Evolutionary conservation across 805 yeast species (phyloP), one percentile per base, ranked within the genome.

Genomic region (Lachancea mirantina): DNA sequence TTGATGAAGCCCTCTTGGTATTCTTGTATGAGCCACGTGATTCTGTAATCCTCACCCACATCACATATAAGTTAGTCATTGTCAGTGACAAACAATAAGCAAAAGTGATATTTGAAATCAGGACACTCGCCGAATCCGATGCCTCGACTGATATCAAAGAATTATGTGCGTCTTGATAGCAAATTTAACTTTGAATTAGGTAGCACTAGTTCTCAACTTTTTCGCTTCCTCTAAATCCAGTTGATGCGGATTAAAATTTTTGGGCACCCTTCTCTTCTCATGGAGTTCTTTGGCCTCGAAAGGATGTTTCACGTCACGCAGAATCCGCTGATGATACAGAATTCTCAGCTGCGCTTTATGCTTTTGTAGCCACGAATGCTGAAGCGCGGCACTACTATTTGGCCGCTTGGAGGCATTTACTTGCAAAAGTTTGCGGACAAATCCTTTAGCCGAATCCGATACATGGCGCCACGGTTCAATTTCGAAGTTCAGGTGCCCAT

Each of bases 361-460:
- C 26, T 57, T 55, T 21, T 49, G 43, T 10, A 76, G 59, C 84
- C 83, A 76, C 0, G 44, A 41, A 40, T 65, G 71, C 4, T 46
- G 26, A n/a, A 70, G 55, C 30, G 75, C 65, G 5, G 59, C 61
- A 1, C 43, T 37, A 18, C 66, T 59, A 29, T 55, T 55, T 27
- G 55, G 47, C 21, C 82, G 49, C 19, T 56, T 42, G 0, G 28
- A 36, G 1, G 64, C 62, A 38, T 70, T 56, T 3, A 64, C 62
- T 21, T 52, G 39, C 4, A 74, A 44, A 10, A 76, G 52, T 1
- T 47, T 43, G 15, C 48, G 43, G 2, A 75, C 69, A 43, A 74
- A 70, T 20, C 57, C 52, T 42, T 69, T 72, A 0, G 76, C 78
- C 19, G 48, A 43, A 2, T 28, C 18, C 1, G 68, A 63, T 3